A percentile compares a stretch with the other conserved stretches of the same genome.
Conservation (phyloP, 768 basidiomycete genomes). For the Trametes cingulata region DNA sequence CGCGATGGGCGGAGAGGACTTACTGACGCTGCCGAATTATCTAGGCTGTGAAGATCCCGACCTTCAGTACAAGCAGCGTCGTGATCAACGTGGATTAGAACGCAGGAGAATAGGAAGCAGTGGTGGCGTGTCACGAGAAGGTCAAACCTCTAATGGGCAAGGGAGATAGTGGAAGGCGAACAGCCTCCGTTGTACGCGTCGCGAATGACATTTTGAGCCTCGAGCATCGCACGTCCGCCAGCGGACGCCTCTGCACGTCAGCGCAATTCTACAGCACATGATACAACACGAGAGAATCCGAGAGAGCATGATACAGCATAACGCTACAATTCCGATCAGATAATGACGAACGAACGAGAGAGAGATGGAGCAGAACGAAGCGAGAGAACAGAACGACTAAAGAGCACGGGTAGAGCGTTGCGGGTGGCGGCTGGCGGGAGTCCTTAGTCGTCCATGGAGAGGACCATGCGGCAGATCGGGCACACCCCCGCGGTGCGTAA, state of each 20-base stretch:
- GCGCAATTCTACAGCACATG: too few species aligned
- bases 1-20: too few species aligned
- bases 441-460: constrained; percentile 13
- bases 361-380: neutral
- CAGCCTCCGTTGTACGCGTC: too few species aligned
- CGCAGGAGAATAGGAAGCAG: neutral
- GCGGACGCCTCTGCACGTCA: too few species aligned
- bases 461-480: constrained; percentile 55
- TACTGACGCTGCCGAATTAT: neutral
- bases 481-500: constrained; percentile 60
- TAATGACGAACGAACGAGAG: neutral
- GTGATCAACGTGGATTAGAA: neutral
- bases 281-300: neutral
- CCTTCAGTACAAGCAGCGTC: neutral
- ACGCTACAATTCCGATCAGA: neutral
- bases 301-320: constrained; percentile 1
- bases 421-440: too few species aligned
- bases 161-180: too few species aligned
- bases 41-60: constrained; percentile 5
- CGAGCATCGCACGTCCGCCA: too few species aligned
- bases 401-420: neutral
- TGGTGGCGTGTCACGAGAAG: too few species aligned
- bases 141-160: too few species aligned
- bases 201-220: too few species aligned
- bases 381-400: neutral